Base-by-base conservation (phyloP, 371 early-diverging fungal genomes). In the Actinomortierella wolfii region DNA sequence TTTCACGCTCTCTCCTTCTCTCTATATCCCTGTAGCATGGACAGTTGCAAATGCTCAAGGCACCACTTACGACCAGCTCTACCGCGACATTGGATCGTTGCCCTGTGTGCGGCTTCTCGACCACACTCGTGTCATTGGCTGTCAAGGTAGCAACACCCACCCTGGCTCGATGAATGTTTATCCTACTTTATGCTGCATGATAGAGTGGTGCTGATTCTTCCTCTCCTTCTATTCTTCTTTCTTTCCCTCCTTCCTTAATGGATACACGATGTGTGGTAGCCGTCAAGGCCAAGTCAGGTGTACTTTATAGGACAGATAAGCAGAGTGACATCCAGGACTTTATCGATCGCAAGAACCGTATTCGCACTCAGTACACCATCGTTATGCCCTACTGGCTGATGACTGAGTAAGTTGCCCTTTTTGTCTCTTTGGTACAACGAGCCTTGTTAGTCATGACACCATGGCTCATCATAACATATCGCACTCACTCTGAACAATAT, bases 81-180 rank as follows among this genome's bases (percentile, higher is more conserved):
- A 86, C 67, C 83, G 77, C 41, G 77, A 83, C 59, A 59, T 84
- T 25, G 76, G 75, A 49, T 84, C 80, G 20, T 77, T 82, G 71
- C 85, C 86, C 1, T 87, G 89, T 58, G 78, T 86, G 6, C 79
- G 88, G n/a, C 65, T 88, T 28, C 67, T 87, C 18, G 83, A 83
- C 63, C 80, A 86, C 3, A 79, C 82, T 9, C 83, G 80, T 15
- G 59, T 73, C 23, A 74, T 86, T 52, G 91, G 91, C 17, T 88
- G 89, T 47, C 83, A 84, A 51, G 71, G 87, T 85, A 81, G 55
- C 53, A 39, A n/a, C n/a, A n/a, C n/a, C n/a, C n/a, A n/a, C n/a
- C n/a, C n/a, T n/a, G n/a, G n/a, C n/a, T n/a, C n/a, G n/a, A n/a
- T n/a, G n/a, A n/a, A n/a, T n/a, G n/a, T n/a, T n/a, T n/a, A n/a